A percentile compares a stretch with the other conserved stretches of the same genome.
Conservation (phyloP, 1,139 yeast species). For the Lodderomyces oxycetoniae region DNA sequence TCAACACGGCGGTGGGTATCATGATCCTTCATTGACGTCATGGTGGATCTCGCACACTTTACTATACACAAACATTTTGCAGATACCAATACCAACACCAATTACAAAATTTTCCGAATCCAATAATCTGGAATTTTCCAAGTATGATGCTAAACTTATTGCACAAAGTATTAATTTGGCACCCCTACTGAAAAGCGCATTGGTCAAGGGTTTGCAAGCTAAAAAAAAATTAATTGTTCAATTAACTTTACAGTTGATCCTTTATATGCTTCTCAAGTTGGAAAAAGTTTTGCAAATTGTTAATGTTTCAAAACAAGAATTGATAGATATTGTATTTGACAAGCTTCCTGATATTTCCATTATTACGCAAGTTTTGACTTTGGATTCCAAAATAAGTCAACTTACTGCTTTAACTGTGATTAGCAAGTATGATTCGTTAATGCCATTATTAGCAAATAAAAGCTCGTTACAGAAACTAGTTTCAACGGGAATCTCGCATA, state of each 20-base stretch:
- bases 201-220: slow-evolving; percentile 55
- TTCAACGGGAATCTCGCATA: slow-evolving; percentile 20
- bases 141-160: slow-evolving; percentile 21
- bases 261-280: slow-evolving; percentile 52
- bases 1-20: slow-evolving; percentile 52
- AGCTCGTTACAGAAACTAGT: slow-evolving; percentile 10
- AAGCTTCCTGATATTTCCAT: slow-evolving; percentile 27
- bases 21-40: slow-evolving; percentile 68
- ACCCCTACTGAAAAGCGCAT: slow-evolving; percentile 54
- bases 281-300: slow-evolving; percentile 25
- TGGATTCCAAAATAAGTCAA: slow-evolving; percentile 15
- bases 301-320: slow-evolving; percentile 21
- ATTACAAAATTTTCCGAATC: too few species aligned
- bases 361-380: slow-evolving; percentile 18
- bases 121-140: slow-evolving; percentile 7
- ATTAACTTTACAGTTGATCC: slow-evolving; percentile 56
- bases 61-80: slow-evolving; percentile 54
- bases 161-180: slow-evolving; percentile 62
- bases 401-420: slow-evolving; percentile 25
- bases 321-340: slow-evolving; percentile 26
- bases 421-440: slow-evolving; percentile 20
- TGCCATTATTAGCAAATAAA: slow-evolving; percentile 15
- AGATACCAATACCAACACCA: slow-evolving; percentile 45
- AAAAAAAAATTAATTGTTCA: slow-evolving; percentile 60
- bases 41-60: slow-evolving; percentile 79